These are phyloP conservation scores for Cymodocea nodosa DNA, from an alignment of 116 monocot species.

Conservation along the genomic window DNA sequence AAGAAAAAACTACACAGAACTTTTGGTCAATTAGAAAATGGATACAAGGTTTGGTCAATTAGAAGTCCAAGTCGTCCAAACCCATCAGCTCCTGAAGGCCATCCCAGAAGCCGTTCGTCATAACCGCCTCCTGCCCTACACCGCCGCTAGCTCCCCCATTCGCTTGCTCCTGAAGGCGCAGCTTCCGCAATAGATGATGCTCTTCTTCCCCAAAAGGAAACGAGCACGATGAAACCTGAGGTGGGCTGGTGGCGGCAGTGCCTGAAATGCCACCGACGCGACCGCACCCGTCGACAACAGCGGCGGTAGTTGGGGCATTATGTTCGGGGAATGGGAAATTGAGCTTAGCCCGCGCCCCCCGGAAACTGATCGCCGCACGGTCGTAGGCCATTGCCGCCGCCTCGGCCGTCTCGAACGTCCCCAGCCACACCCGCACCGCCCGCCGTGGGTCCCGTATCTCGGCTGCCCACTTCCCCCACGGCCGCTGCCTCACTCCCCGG, in stretches of 20 bases:
- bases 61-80: conserved; percentile 3
- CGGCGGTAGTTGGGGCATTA: too few species aligned
- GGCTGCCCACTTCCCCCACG: conserved; percentile 89
- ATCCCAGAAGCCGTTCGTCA: conserved; percentile 21
- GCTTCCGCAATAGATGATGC: background rate
- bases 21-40: too few species aligned
- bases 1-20: too few species aligned
- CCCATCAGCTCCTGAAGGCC: conserved; percentile 27
- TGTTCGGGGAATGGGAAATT: conserved; percentile 40
- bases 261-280: too few species aligned
- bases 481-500: conserved; percentile 61
- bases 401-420: conserved; percentile 76
- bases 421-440: conserved; percentile 60
- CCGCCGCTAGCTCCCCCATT: background rate
- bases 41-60: too few species aligned
- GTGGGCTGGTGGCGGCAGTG: too few species aligned
- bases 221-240: background rate
- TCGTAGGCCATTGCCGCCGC: conserved; percentile 64
- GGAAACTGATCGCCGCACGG: conserved; percentile 54
- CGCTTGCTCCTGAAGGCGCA: background rate
- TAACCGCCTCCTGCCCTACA: conserved; percentile 8
- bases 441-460: conserved; percentile 67
- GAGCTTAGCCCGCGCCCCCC: conserved; percentile 59
- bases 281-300: too few species aligned
- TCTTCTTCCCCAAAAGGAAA: background rate